Evolutionary conservation across 2,329 filamentous ascomycete species (phyloP).

Genomic region (Venturia effusa): DNA sequence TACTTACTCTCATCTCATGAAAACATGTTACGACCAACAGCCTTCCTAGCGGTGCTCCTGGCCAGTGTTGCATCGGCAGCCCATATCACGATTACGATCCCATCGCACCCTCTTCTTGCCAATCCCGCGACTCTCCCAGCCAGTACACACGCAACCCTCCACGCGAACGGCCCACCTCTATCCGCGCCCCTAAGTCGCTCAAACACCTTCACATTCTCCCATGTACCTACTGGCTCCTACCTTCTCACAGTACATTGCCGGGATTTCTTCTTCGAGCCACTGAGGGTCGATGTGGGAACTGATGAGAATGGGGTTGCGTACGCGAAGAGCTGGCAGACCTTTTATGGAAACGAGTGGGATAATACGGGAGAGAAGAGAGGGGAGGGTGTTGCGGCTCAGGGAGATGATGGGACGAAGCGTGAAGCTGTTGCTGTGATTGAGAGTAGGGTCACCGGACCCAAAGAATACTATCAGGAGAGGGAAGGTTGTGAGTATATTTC

Average conservation of each 20-base stretch:
- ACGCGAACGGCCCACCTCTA: conserved; percentile 39
- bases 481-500: conserved; percentile 54
- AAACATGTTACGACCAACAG: background rate
- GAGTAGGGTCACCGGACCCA: conserved; percentile 49
- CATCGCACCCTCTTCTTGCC: conserved; percentile 30
- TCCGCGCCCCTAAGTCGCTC: conserved; percentile 54
- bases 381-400: conserved; percentile 22
- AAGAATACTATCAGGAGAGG: conserved; percentile 69
- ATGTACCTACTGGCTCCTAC: conserved; percentile 64
- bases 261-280: conserved; percentile 64
- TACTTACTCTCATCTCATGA: background rate
- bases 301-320: conserved; percentile 20
- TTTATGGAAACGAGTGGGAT: conserved; percentile 77
- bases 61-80: conserved; percentile 28
- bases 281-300: conserved; percentile 61
- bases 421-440: conserved; percentile 51
- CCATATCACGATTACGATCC: conserved; percentile 41
- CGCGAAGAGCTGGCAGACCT: conserved; percentile 70
- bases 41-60: conserved; percentile 17
- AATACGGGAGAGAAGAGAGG: conserved; percentile 62
- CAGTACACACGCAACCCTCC: conserved; percentile 56
- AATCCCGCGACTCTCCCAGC: conserved; percentile 38
- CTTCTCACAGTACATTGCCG: conserved; percentile 69
- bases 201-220: conserved; percentile 66
- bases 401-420: conserved; percentile 24